Evolutionary conservation across 1,139 yeast genomes (phyloP).

Genomic region (Lodderomyces metapsilosis): DNA sequence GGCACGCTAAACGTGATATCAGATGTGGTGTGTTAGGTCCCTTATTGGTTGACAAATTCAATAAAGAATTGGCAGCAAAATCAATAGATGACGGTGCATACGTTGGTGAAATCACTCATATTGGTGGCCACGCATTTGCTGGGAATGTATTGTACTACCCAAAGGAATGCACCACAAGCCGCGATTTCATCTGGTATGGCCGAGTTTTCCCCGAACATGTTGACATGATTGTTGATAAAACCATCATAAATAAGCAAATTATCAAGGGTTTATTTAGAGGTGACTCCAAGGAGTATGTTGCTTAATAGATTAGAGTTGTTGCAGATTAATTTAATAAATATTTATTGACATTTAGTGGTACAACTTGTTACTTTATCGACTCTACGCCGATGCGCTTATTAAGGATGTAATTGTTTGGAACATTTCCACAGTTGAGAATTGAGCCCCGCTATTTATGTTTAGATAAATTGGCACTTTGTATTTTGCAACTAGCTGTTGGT

Average conservation of each 20-base stretch:
- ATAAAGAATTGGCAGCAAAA: slow-evolving; percentile 33
- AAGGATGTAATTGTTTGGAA: slow-evolving; percentile 5
- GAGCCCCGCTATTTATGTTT: slow-evolving; percentile 12
- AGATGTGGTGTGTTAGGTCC: slow-evolving; percentile 72
- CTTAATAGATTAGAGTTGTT: background rate
- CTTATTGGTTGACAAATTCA: slow-evolving; percentile 49
- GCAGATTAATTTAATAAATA: too few species aligned
- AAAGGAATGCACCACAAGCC: slow-evolving; percentile 23
- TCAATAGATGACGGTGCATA: slow-evolving; percentile 24
- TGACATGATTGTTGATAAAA: slow-evolving; percentile 61
- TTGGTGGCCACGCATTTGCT: slow-evolving; percentile 80
- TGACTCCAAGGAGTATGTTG: background rate
- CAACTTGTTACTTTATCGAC: background rate
- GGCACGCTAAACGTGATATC: slow-evolving; percentile 60
- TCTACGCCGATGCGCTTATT: background rate
- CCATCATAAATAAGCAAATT: slow-evolving; percentile 46
- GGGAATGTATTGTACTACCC: slow-evolving; percentile 66
- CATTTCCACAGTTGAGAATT: slow-evolving; percentile 8
- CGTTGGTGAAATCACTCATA: slow-evolving; percentile 63
- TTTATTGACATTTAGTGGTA: too few species aligned
- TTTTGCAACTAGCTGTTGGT: slow-evolving; percentile 16
- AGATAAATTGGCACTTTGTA: slow-evolving; percentile 17
- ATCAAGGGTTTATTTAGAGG: slow-evolving; percentile 59
- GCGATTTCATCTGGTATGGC: slow-evolving; percentile 67
- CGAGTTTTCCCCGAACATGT: slow-evolving; percentile 62